phyloP scores from a whole-genome alignment of 352 stramenopile species.

The Phytophthora kernoviae region DNA sequence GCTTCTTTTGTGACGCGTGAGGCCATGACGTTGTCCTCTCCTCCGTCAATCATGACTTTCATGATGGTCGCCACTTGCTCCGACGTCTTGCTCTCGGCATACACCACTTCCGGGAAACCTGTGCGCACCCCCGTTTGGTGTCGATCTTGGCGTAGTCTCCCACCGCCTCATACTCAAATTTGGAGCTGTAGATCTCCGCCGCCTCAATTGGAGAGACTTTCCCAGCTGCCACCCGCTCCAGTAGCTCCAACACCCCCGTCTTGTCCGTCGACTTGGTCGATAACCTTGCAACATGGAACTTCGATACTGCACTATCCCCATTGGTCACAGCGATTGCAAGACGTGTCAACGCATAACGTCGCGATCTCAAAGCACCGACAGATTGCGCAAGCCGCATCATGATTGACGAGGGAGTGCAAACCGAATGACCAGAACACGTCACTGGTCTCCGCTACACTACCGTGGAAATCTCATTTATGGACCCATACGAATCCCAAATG shows the following conservation, averaged over 20 bases:
- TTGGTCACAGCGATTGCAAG: conserved; percentile 4
- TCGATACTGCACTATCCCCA: not conserved
- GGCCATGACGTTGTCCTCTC: conserved; percentile 75
- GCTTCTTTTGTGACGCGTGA: conserved; percentile 69
- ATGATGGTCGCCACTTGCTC: conserved; percentile 92
- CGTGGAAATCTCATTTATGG: not conserved
- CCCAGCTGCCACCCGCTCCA: conserved; percentile 63
- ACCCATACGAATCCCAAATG: not conserved
- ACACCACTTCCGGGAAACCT: conserved; percentile 96
- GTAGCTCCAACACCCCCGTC: conserved; percentile 45
- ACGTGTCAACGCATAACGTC: conserved; percentile 10
- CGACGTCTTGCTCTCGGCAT: conserved; percentile 93
- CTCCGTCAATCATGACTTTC: conserved; percentile 79
- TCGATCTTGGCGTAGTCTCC: conserved; percentile 87
- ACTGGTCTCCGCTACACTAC: not conserved
- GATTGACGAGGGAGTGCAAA: not conserved
- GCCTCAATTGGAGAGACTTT: conserved; percentile 42
- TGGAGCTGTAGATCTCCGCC: conserved; percentile 27
- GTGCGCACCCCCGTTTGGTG: conserved; percentile 87
- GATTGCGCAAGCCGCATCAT: conserved; percentile 3
- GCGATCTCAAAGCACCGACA: conserved; percentile 8
- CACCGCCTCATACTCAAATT: conserved; percentile 55
- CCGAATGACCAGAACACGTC: not conserved
- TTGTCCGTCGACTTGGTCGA: conserved; percentile 24
- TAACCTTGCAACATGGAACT: conserved; percentile 8